Conservation (phyloP, 148 eudicot genomes). For the Chenopodium album region DNA sequence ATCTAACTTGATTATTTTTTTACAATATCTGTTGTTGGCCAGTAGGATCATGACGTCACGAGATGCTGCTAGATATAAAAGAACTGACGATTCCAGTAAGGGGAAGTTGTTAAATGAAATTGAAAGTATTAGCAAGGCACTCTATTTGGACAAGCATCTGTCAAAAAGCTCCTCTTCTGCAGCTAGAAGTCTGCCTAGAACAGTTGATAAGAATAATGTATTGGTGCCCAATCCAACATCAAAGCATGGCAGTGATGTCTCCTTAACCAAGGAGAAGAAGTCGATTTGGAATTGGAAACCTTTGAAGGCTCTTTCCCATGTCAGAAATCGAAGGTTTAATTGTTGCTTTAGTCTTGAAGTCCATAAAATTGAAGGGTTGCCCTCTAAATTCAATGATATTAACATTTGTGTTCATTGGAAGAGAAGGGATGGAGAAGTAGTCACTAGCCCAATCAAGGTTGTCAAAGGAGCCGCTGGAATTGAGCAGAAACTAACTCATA, state of each 20-base stretch:
- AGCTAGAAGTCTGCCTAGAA: slow-evolving; percentile 44
- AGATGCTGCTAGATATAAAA: slow-evolving; percentile 46
- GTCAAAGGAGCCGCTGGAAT: slow-evolving; percentile 63
- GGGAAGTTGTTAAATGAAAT: slow-evolving; percentile 64
- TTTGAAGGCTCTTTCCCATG: slow-evolving; percentile 68
- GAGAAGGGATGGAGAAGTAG: slow-evolving; percentile 67
- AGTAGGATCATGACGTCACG: slow-evolving; percentile 37
- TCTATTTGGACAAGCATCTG: slow-evolving; percentile 50
- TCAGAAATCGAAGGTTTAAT: slow-evolving; percentile 66
- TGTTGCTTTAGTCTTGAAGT: slow-evolving; percentile 87
- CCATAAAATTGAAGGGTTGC: slow-evolving; percentile 70
- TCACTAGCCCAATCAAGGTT: slow-evolving; percentile 60
- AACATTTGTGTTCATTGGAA: slow-evolving; percentile 75
- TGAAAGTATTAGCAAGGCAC: slow-evolving; percentile 62
- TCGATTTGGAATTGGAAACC: slow-evolving; percentile 92
- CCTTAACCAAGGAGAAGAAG: slow-evolving; percentile 64
- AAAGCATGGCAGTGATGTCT: slow-evolving; percentile 41
- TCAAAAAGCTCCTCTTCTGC: slow-evolving; percentile 47
- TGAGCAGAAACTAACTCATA: slow-evolving; percentile 56
- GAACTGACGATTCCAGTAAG: slow-evolving; percentile 42
- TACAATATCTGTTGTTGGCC: slow-evolving; percentile 4
- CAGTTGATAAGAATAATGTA: slow-evolving; percentile 39
- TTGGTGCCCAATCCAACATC: slow-evolving; percentile 36
- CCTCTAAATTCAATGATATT: slow-evolving; percentile 45
- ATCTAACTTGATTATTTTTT: slow-evolving; percentile 15